A percentile compares a stretch with the other conserved stretches of the same genome.
These are phyloP conservation scores for Pythium pectinolyticum DNA, from an alignment of 352 stramenopile genomes.

Conservation along the genomic window DNA sequence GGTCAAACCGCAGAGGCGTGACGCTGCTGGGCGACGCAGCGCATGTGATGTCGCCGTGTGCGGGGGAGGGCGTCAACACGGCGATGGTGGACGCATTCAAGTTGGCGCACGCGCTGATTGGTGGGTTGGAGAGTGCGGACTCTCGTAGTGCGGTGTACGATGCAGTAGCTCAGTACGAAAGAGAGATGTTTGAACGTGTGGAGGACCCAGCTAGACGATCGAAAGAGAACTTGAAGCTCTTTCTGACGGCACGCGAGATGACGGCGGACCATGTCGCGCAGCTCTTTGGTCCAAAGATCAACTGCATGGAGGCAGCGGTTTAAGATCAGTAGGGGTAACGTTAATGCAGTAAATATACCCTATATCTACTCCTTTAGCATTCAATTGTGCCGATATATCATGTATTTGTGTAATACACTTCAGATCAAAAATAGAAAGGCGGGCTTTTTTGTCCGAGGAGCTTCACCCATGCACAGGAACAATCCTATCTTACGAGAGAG, in stretches of 20 bases:
- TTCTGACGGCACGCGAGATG: constrained; percentile 2
- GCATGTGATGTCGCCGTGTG: constrained; percentile 41
- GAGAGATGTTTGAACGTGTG: constrained; percentile 18
- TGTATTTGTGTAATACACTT: too few species aligned
- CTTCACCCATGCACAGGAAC: too few species aligned
- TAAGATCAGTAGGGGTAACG: too few species aligned
- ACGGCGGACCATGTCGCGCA: background rate
- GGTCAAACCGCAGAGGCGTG: constrained; percentile 18
- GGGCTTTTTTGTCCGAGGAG: too few species aligned
- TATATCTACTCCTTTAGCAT: too few species aligned
- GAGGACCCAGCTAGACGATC: background rate
- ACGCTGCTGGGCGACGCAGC: constrained; percentile 37
- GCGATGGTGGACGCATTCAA: constrained; percentile 31
- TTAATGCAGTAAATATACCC: too few species aligned
- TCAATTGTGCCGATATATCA: too few species aligned
- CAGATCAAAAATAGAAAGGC: too few species aligned
- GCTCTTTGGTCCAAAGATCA: background rate
- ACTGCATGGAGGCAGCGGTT: too few species aligned
- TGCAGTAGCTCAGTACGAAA: constrained; percentile 14
- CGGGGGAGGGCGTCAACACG: constrained; percentile 35
- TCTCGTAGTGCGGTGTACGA: background rate
- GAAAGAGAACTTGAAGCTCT: constrained; percentile 17
- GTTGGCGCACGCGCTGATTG: constrained; percentile 12
- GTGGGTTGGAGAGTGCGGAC: background rate
- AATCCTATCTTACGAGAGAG: too few species aligned